Conservation (phyloP, 1,284 basidiomycete species). For the Phaffia rhodozyma region DNA sequence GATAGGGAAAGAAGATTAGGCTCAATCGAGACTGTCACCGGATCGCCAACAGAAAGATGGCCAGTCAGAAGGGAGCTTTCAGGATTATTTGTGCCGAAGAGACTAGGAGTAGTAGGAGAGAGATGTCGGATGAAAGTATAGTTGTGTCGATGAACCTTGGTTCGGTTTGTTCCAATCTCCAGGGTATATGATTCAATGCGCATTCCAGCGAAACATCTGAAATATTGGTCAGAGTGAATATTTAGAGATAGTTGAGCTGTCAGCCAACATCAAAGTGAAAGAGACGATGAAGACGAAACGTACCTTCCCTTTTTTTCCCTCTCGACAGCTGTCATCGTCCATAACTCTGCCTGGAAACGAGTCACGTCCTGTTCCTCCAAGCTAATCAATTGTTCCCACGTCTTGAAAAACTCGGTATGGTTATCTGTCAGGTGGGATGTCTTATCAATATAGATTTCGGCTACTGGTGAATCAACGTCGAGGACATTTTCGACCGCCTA, state of each 20-base stretch:
- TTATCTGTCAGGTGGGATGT: slow-evolving; percentile 61
- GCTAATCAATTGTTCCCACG: slow-evolving; percentile 78
- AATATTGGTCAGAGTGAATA: neutral
- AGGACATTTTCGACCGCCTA: slow-evolving; percentile 59
- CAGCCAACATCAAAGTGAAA: neutral
- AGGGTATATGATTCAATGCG: slow-evolving; percentile 42
- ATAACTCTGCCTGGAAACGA: slow-evolving; percentile 77
- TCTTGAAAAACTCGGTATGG: slow-evolving; percentile 70
- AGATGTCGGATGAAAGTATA: slow-evolving; percentile 51
- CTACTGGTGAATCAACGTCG: slow-evolving; percentile 53
- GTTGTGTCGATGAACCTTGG: slow-evolving; percentile 41
- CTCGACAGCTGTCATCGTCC: slow-evolving; percentile 74
- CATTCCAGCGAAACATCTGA: slow-evolving; percentile 61
- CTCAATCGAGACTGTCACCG: slow-evolving; percentile 71
- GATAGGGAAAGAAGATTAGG: slow-evolving; percentile 71
- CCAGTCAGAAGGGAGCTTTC: slow-evolving; percentile 55
- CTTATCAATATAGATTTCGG: slow-evolving; percentile 61
- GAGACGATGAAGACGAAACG: slow-evolving; percentile 10
- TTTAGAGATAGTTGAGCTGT: too few species aligned
- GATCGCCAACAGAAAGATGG: slow-evolving; percentile 64
- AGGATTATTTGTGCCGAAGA: slow-evolving; percentile 11
- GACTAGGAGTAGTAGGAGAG: slow-evolving; percentile 20
- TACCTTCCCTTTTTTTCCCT: slow-evolving; percentile 65
- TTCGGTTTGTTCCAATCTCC: slow-evolving; percentile 31
- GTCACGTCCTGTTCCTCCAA: slow-evolving; percentile 79